Base-by-base conservation (phyloP, 139 green algal species). In the Closterium sp. region DNA sequence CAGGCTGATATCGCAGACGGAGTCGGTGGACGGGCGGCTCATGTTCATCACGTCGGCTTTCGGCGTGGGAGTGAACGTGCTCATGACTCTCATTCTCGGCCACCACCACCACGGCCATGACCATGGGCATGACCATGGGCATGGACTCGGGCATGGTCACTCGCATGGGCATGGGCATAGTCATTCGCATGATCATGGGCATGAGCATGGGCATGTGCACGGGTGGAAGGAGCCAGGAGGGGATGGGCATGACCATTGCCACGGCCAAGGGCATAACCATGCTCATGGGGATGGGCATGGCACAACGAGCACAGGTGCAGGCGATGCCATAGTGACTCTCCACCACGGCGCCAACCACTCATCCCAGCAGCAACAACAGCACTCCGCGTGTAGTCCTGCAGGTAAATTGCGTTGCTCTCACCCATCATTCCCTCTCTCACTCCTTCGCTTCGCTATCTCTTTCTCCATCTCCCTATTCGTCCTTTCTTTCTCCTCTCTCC, bases 41-140 rank as follows among this genome's bases (percentile, higher is more conserved):
- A 99, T 99, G 97, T 98, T 98, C 92, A 96, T 98, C 89, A 93
- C 99, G 0, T 96, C 97, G 0, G 24, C 94, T 22, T 96, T 96
- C 1, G 97, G 97, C 88, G 95, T 99, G 13, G 91, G 86, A 2
- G 97, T 99, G 90, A 99, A 99, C 94, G 29, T 95, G 19, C 10
- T 85, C 87, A 89, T 94, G 91, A 28, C 96, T 0, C 93, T 98
- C 24, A 86, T 96, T 24, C 85, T 95, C 42, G 87, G 45, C 29
- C 95, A 93, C 32, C 87, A 93, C 19, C 92, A 70, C 10, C 94
- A 97, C 93, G 62, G 89, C 88, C 95, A 97, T 45, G 91, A 86
- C 73, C 91, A 95, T 73, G 93, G 86, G 13, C 86, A 94, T 70
- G 50, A 86, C 32, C 88, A 88, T 87, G 92, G 70, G 2, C 87